Conservation (phyloP, 139 green algal species). For the Gonium pectorale region DNA sequence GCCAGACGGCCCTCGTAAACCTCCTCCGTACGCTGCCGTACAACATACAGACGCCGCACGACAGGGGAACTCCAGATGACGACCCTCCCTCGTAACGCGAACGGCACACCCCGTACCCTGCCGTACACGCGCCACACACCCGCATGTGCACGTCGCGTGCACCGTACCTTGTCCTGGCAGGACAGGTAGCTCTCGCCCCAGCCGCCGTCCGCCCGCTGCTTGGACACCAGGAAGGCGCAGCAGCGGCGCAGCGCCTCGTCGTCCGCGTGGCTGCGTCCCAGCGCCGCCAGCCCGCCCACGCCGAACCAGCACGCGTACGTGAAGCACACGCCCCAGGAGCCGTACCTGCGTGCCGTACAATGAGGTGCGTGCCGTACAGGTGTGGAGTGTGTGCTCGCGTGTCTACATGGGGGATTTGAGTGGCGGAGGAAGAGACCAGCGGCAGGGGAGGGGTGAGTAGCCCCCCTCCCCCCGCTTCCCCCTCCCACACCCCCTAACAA, state of each 20-base stretch:
- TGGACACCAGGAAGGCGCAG: constrained; percentile 86
- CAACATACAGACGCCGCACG: too few species aligned
- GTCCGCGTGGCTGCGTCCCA: constrained; percentile 72
- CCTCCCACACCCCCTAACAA: background rate
- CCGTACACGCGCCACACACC: too few species aligned
- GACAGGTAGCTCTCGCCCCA: constrained; percentile 99
- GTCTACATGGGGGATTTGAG: too few species aligned
- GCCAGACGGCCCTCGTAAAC: too few species aligned
- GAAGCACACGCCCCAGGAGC: constrained; percentile 99
- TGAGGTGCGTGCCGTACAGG: background rate
- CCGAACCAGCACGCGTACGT: constrained; percentile 99
- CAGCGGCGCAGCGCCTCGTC: constrained; percentile 66
- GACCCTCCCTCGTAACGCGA: too few species aligned
- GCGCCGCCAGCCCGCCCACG: constrained; percentile 76
- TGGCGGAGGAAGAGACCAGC: too few species aligned
- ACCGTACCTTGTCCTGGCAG: constrained; percentile 93
- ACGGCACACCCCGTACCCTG: too few species aligned
- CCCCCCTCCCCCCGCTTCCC: background rate
- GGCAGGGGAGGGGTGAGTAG: too few species aligned
- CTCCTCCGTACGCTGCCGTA: too few species aligned
- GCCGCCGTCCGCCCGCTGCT: constrained; percentile 92
- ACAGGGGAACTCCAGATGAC: too few species aligned
- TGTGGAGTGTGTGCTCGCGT: too few species aligned
- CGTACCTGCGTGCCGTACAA: constrained; percentile 90
- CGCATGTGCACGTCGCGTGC: too few species aligned